Evolutionary conservation across 495 filamentous ascomycete genomes (phyloP).

Genomic region (Hapsidospora chrysogenum): DNA sequence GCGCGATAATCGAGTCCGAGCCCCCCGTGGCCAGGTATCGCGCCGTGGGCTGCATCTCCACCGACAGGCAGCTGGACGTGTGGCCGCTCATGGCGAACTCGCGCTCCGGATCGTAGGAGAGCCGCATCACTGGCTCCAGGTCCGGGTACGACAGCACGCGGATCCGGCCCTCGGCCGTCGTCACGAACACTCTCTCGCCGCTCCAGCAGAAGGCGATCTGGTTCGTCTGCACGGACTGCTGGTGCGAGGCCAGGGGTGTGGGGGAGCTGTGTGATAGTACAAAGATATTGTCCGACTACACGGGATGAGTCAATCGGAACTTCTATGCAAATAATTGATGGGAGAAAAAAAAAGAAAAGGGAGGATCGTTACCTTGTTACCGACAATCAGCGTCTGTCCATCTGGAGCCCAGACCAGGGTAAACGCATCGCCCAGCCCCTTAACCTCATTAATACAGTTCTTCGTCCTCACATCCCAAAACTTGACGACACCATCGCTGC

Average conservation of each 20-base stretch:
- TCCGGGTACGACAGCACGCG: conserved; percentile 64
- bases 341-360: neutral
- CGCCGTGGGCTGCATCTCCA: conserved; percentile 57
- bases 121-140: conserved; percentile 27
- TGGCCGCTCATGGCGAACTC: conserved; percentile 62
- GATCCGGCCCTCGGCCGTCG: conserved; percentile 67
- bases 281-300: conserved; percentile 53
- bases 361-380: conserved; percentile 50
- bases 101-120: conserved; percentile 19
- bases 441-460: conserved; percentile 57
- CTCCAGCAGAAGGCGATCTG: conserved; percentile 68
- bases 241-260: conserved; percentile 40
- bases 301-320: neutral
- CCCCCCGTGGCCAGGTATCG: conserved; percentile 77
- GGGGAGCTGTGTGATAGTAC: conserved; percentile 38
- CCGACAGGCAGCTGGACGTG: conserved; percentile 57
- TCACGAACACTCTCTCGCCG: conserved; percentile 57
- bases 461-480: conserved; percentile 90
- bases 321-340: neutral
- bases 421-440: conserved; percentile 68
- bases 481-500: conserved; percentile 67
- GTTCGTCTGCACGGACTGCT: conserved; percentile 63
- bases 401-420: conserved; percentile 80
- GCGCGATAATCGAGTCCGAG: conserved; percentile 68
- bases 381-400: conserved; percentile 64